Evolutionary conservation across 192 early-diverging fungal species (phyloP), one percentile per base, ranked within the genome.

Genomic region (Coemansia sp.): DNA sequence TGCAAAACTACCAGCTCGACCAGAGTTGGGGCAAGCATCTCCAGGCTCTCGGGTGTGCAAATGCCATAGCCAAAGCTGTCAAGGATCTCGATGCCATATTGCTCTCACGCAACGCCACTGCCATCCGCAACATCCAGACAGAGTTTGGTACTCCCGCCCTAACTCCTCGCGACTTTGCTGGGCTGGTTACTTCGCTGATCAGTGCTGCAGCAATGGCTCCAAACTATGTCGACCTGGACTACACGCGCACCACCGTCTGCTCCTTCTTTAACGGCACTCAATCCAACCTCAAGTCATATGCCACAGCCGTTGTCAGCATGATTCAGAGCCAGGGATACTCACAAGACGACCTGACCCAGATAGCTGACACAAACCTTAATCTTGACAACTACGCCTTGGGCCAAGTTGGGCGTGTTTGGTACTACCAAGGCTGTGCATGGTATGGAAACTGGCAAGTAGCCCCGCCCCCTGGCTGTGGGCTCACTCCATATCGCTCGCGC

Each of bases 371-470:
- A 2, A 68, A 58, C 13, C 61, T 68, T 23, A 61, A 61, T 37
- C 56, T 61, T 26, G 62, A 64, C 48, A 70, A 79, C 62, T 74
- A 79, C 50, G 62, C 77, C 2, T 59, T 74, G 34, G 72, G 68
- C 2, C 77, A 79, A 64, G 18, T 28, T 0, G 61, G 76, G 45
- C 74, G 59, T 42, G 64, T 76, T 61, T 85, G 83, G 83, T 77
- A 75, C 34, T 90, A 84, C 56, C 89, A 88, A 50, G 75, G 65
- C 18, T 90, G 89, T 52, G 86, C 79, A 55, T 86, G 88, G 73
- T 84, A 85, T 28, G 89, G 85, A 0, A 88, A 88, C 70, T 85
- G 84, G 55, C 86, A 85, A 62, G 64, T 66, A 20, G 71, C 75
- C 31, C 56, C 73, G 1, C 66, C 75, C 0, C 64, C 43, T 14